Base-by-base conservation (phyloP, 73 alveolate species). In the Stentor roeselii region DNA sequence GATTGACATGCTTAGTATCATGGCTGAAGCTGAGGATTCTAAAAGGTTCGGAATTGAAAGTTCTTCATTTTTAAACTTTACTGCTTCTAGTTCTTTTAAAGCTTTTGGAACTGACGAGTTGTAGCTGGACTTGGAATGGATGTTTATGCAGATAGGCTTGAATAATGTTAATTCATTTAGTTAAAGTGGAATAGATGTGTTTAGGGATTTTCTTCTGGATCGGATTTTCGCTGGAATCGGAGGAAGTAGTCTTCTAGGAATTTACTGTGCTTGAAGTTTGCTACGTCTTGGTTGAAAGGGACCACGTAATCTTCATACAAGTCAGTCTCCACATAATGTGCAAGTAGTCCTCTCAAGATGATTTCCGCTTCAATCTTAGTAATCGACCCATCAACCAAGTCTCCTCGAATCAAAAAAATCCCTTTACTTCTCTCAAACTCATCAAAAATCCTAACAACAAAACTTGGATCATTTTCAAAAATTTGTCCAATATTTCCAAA, bases 11-110 rank as follows among this genome's bases (percentile, higher is more conserved):
- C 2, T 67, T 36, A 67, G 34, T 67, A n/a, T 67, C 42, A 67
- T 67, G 80, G 41, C 41, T 67, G 80, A 67, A 21, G 80, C 80
- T 67, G 80, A 67, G 11, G 41, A 67, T 50, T 6, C 67, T 11
- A 50, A 50, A 50, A 6, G 67, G 30, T 11, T 50, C 6, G 67
- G 67, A 50, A 50, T 50, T 11, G 67, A 50, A 50, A 50, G 67
- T 50, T 50, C 67, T 50, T 11, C 67, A 50, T 21, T 11, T 21
- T 50, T 50, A 50, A 50, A 11, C 21, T 11, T 50, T 11, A 50
- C 67, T 50, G 6, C 67, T 50, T 50, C 67, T 11, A 50, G 67
- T 50, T 50, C 67, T 50, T 50, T 50, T 50, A 50, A 50, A 50
- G 67, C 67, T 11, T 50, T 11, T 50, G 67, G n/a, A n/a, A n/a